These are phyloP conservation scores for Entomortierella beljakovae DNA, from an alignment of 192 early-diverging fungal genomes.

Conservation along the genomic window DNA sequence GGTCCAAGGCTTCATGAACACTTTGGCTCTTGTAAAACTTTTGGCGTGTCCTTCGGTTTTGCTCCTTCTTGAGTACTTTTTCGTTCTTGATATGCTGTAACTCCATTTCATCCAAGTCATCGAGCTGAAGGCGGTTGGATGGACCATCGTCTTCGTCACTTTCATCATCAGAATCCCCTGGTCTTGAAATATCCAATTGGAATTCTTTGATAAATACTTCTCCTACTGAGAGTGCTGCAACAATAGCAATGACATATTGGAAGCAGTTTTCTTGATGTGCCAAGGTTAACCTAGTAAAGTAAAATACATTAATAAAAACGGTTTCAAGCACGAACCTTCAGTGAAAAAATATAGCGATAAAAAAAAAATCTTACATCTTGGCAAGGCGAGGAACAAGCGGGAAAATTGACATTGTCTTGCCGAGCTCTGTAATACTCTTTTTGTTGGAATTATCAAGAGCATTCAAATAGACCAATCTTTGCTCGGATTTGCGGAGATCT, in stretches of 20 bases:
- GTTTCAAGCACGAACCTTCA: too few relatives aligned
- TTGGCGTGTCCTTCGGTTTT: slow-evolving; percentile 63
- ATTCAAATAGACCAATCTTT: slow-evolving; percentile 79
- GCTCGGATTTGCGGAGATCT: slow-evolving; percentile 84
- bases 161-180: slow-evolving; percentile 66
- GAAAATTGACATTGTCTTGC: slow-evolving; percentile 89
- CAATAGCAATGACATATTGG: slow-evolving; percentile 90
- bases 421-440: slow-evolving; percentile 84
- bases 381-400: slow-evolving; percentile 93
- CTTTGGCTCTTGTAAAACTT: slow-evolving; percentile 81
- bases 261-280: slow-evolving; percentile 89
- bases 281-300: slow-evolving; percentile 76
- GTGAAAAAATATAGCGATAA: too few relatives aligned
- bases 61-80: slow-evolving; percentile 69
- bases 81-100: slow-evolving; percentile 68
- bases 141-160: slow-evolving; percentile 61
- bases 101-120: slow-evolving; percentile 61
- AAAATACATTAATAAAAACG: too few relatives aligned
- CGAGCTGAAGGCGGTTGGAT: slow-evolving; percentile 22
- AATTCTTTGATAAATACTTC: slow-evolving; percentile 91
- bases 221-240: slow-evolving; percentile 92
- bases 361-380: slow-evolving; percentile 88
- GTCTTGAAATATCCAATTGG: slow-evolving; percentile 68
- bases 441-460: slow-evolving; percentile 71
- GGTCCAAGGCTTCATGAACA: slow-evolving; percentile 79